Evolutionary conservation across 805 yeast genomes (phyloP).

Genomic region (Torulaspora quercuum): DNA sequence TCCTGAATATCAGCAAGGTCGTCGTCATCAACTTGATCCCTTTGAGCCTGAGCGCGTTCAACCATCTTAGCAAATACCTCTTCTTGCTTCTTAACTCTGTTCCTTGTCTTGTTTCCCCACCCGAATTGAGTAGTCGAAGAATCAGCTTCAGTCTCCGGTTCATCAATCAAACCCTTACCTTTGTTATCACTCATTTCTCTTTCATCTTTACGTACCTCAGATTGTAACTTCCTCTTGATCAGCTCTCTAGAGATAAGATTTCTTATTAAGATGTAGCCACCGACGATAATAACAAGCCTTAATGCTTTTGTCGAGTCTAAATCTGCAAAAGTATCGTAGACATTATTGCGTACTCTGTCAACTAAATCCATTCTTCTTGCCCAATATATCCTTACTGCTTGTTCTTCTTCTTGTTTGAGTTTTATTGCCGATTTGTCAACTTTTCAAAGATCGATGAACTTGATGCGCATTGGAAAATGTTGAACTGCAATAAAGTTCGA

Average conservation of each 20-base stretch:
- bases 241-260: constrained; percentile 54
- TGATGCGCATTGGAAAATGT: constrained; percentile 2
- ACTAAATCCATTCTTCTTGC: constrained; percentile 11
- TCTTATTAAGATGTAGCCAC: constrained; percentile 61
- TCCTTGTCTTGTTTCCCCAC: constrained; percentile 76
- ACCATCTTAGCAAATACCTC: constrained; percentile 48
- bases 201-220: constrained; percentile 40
- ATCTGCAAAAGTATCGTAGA: constrained; percentile 21
- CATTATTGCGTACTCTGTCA: constrained; percentile 17
- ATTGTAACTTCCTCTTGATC: constrained; percentile 55
- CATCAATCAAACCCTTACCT: constrained; percentile 37
- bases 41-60: constrained; percentile 40
- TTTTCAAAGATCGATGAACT: not conserved
- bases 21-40: constrained; percentile 44
- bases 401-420: not conserved
- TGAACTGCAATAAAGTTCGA: too few species aligned
- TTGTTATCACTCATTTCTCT: constrained; percentile 32
- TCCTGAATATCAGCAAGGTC: constrained; percentile 71
- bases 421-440: not conserved
- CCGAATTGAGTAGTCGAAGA: constrained; percentile 52
- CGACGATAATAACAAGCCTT: constrained; percentile 46
- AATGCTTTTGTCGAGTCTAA: constrained; percentile 21
- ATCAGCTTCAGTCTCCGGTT: constrained; percentile 38
- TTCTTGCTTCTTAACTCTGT: constrained; percentile 53
- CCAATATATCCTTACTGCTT: not conserved